These are phyloP conservation scores for Ramularia endophylla DNA, from an alignment of 2,329 filamentous ascomycete species.

Conservation along the genomic window DNA sequence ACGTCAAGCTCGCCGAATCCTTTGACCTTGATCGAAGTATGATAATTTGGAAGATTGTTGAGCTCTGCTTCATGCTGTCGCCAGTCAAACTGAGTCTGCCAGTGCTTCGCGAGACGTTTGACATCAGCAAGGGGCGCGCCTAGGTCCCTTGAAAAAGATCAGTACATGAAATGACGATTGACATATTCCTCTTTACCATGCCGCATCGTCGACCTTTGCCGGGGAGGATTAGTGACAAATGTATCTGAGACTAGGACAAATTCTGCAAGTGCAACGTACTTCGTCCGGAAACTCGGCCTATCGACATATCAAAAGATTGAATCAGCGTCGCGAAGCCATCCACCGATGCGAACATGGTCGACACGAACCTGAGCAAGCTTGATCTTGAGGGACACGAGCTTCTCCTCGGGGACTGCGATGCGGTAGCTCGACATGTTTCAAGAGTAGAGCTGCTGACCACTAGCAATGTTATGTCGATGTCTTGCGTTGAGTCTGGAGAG, in stretches of 20 bases:
- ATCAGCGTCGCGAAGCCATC: slow-evolving; percentile 23
- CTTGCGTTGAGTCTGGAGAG: too few species aligned
- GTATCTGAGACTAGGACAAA: not conserved
- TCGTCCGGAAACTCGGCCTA: slow-evolving; percentile 35
- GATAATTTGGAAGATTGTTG: slow-evolving; percentile 57
- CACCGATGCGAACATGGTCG: not conserved
- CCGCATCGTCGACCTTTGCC: slow-evolving; percentile 38
- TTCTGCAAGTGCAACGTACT: not conserved
- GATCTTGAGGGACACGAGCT: slow-evolving; percentile 48
- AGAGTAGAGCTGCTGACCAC: too few species aligned
- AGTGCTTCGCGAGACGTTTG: slow-evolving; percentile 52
- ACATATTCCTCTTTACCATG: slow-evolving; percentile 34
- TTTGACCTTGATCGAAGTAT: slow-evolving; percentile 47
- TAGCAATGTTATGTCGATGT: too few species aligned
- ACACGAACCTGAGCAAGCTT: slow-evolving; percentile 40
- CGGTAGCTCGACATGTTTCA: slow-evolving; percentile 37
- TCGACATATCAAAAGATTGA: slow-evolving; percentile 48
- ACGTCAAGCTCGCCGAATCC: slow-evolving; percentile 56
- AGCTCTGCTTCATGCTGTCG: slow-evolving; percentile 52
- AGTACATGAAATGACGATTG: too few species aligned
- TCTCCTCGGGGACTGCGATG: slow-evolving; percentile 47
- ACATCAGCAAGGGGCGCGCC: slow-evolving; percentile 56
- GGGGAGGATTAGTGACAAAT: not conserved
- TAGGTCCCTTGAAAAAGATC: slow-evolving; percentile 34
- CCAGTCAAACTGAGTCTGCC: slow-evolving; percentile 56